Base-by-base conservation (phyloP, 306 rosid species). In the Rosa persica region DNA sequence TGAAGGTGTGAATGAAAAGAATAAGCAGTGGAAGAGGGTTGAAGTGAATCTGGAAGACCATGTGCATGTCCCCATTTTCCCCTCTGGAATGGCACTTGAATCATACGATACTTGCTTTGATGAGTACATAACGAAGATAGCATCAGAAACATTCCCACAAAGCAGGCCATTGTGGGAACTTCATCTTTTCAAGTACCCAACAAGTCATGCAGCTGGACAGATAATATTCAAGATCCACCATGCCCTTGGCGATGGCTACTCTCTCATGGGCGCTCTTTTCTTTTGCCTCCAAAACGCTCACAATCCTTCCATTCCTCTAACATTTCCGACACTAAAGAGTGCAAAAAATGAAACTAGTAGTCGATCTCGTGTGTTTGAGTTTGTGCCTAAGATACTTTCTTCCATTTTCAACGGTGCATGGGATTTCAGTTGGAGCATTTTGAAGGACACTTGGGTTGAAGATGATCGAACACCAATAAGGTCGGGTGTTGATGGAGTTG, bases 11-110 rank as follows among this genome's bases (percentile, higher is more conserved):
- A 73, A 72, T 5, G 19, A 88, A 87, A 10, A 76, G 54, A 49
- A 77, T 16, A 88, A 84, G 67, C 43, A 22, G 60, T 89, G 94
- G 94, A 86, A 90, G 83, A 57, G 58, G 76, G 92, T 85, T 30
- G 79, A 81, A n/a, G 83, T 88, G 20, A 83, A 85, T 19, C 39
- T 84, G 43, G 78, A 85, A 74, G 89, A 90, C 20, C 95, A 90
- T 48, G 64, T 88, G 1, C n/a, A 61, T 15, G 73, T 51, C 11
- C 89, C 90, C 8, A 52, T 30, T 65, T 83, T 87, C 20, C 78
- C 87, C 0, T 60, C 69, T 22, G 54, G 76, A 5, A 57, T 76
- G 64, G 54, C 88, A 23, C 15, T 48, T 39, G 78, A 82, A 80
- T 67, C 43, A 2, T 74, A 78, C 51, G 85, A 83, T 54, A 48